phyloP scores from a whole-genome alignment of 257 asterid genomes.

The Gentiana dahurica region DNA sequence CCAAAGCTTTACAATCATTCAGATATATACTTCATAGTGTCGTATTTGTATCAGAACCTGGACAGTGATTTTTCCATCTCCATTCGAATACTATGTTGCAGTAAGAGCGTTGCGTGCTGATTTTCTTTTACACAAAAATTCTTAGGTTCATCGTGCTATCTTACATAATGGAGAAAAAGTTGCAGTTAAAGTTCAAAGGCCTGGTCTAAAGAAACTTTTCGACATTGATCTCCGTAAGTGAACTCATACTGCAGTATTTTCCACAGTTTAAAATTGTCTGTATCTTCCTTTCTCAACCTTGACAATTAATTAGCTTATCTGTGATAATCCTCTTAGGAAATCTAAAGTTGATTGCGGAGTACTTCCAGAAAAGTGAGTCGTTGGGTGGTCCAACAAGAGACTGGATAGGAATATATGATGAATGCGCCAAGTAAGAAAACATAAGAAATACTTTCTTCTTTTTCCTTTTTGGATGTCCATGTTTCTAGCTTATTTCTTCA shows the following conservation, averaged over 20 bases:
- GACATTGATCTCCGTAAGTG: slow-evolving; percentile 88
- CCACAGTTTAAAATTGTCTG: not conserved
- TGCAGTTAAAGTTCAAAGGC: slow-evolving; percentile 91
- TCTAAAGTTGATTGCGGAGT: slow-evolving; percentile 77
- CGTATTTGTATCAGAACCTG: not conserved
- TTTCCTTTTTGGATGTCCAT: too few species aligned
- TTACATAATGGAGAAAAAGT: slow-evolving; percentile 88
- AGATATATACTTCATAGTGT: not conserved
- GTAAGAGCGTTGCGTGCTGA: slow-evolving; percentile 16
- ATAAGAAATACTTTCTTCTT: too few species aligned
- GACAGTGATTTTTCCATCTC: not conserved
- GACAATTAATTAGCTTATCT: not conserved
- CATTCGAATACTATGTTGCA: not conserved
- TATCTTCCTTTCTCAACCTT: not conserved
- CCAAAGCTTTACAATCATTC: not conserved
- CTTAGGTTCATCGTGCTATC: slow-evolving; percentile 89
- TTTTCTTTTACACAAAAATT: slow-evolving; percentile 14
- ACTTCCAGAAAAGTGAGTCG: slow-evolving; percentile 85
- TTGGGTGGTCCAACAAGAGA: slow-evolving; percentile 95
- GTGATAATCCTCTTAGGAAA: slow-evolving; percentile 46
- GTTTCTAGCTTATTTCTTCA: too few species aligned
- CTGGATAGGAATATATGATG: slow-evolving; percentile 94
- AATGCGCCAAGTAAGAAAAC: slow-evolving; percentile 82
- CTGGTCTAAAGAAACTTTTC: slow-evolving; percentile 81
- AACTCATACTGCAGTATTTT: not conserved